Evolutionary conservation across 2,329 filamentous ascomycete genomes (phyloP), one percentile per base, ranked within the genome.

Genomic region (Fusarium piperis): DNA sequence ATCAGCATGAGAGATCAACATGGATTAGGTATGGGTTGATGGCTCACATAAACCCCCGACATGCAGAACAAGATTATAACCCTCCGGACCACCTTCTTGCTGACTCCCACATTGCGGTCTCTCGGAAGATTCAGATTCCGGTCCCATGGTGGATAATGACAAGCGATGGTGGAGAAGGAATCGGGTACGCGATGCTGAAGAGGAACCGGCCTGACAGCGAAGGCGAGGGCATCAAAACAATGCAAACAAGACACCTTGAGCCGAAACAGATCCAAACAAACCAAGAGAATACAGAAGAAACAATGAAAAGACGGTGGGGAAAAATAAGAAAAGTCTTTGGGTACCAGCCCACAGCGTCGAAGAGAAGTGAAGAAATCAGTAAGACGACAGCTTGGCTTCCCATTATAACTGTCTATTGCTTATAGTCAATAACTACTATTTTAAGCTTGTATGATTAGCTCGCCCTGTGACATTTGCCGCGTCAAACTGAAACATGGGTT

Each of bases 21-120:
- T 20, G 32, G 2, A n/a, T 38, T 20, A n/a, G 4, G 28, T 32
- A 20, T 46, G 13, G 3, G 20, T 12, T 23, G 5, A 55, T 52
- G 32, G 62, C 78, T 39, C 73, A 80, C 79, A 80, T 39, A 80
- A 64, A 39, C 77, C 79, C 13, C 65, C 75, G 26, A 80, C 71
- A 57, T 80, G 79, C 9, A 77, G 52, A 4, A 41, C 64, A 9
- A 80, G 35, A 33, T 79, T 72, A 52, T 80, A 80, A 16, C 76
- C 72, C 9, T 62, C 68, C 1, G 56, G 13, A 8, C 12, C 32
- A 2, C 51, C 67, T 0, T 32, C 62, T 4, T 41, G 35, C 20
- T 62, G 26, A 5, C 62, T 60, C 6, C 79, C 78, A 32, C 79
- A 80, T 56, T 79, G 74, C 13, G 79, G 79, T 59, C 77, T 80